These are phyloP conservation scores for Tetrapisispora namnaoensis DNA, from an alignment of 805 yeast genomes.

Conservation along the genomic window DNA sequence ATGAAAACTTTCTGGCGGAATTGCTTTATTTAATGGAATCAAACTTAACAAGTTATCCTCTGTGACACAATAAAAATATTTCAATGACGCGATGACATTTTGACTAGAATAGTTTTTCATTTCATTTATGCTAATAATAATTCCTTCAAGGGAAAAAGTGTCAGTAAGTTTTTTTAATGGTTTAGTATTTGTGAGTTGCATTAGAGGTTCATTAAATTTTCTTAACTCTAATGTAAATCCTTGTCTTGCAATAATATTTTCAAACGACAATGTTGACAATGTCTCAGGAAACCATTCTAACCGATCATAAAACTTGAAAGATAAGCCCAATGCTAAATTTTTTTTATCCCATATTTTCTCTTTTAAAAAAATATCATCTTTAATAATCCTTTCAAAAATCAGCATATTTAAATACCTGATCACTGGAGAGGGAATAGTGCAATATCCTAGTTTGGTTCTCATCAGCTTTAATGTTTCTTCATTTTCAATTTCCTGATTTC, in stretches of 20 bases:
- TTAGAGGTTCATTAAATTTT: conserved; percentile 5
- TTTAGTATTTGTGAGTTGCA: too few species aligned
- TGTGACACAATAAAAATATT: conserved; percentile 42
- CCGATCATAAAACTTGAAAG: conserved; percentile 62
- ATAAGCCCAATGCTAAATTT: conserved; percentile 38
- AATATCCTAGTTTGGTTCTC: conserved; percentile 14
- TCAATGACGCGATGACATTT: not conserved
- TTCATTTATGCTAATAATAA: conserved; percentile 37
- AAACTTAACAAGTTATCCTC: conserved; percentile 52
- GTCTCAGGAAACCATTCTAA: conserved; percentile 57
- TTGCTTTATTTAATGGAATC: conserved; percentile 42
- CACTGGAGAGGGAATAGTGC: conserved; percentile 16
- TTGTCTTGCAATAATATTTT: conserved; percentile 34
- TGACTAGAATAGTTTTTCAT: not conserved
- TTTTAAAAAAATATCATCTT: conserved; percentile 18
- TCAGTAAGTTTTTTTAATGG: conserved; percentile 29
- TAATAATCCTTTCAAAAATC: conserved; percentile 29
- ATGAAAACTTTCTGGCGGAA: conserved; percentile 48
- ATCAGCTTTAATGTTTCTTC: conserved; percentile 9
- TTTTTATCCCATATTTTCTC: conserved; percentile 19
- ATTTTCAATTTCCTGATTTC: conserved; percentile 7
- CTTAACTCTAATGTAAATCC: conserved; percentile 57
- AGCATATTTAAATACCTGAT: conserved; percentile 16
- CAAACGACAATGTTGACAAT: conserved; percentile 33
- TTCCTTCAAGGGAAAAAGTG: conserved; percentile 79